Conservation (phyloP, 2,329 filamentous ascomycete species). For the Talaromyces funiculosus region DNA sequence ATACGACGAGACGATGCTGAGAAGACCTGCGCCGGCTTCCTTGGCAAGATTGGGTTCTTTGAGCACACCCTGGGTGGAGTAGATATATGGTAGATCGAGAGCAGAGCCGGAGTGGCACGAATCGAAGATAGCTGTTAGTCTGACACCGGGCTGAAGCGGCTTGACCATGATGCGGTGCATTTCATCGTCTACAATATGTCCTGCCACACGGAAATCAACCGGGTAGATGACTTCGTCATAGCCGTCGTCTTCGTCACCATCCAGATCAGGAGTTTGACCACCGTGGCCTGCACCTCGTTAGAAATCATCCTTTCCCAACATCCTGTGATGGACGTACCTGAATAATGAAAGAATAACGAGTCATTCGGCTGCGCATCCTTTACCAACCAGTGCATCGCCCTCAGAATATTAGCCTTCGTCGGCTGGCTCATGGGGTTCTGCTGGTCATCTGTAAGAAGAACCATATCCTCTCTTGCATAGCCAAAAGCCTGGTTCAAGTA, state of each 20-base stretch:
- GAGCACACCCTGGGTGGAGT: slow-evolving; percentile 62
- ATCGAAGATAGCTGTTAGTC: slow-evolving; percentile 65
- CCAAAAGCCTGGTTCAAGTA: slow-evolving; percentile 86
- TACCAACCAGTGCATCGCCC: slow-evolving; percentile 96
- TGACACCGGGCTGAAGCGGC: slow-evolving; percentile 73
- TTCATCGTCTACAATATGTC: slow-evolving; percentile 72
- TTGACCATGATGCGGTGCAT: slow-evolving; percentile 73
- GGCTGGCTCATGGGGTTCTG: slow-evolving; percentile 97
- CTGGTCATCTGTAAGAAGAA: slow-evolving; percentile 91
- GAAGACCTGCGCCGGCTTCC: slow-evolving; percentile 59
- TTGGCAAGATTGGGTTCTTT: slow-evolving; percentile 65
- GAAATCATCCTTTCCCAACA: not conserved
- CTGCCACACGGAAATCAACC: slow-evolving; percentile 63
- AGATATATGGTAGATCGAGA: slow-evolving; percentile 62
- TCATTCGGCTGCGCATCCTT: slow-evolving; percentile 91
- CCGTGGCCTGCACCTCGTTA: slow-evolving; percentile 55
- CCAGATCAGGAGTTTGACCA: slow-evolving; percentile 66
- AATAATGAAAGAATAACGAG: slow-evolving; percentile 96
- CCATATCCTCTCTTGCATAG: slow-evolving; percentile 95
- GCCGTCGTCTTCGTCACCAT: slow-evolving; percentile 73
- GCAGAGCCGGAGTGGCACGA: slow-evolving; percentile 64
- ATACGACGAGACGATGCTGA: slow-evolving; percentile 68
- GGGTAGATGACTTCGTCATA: slow-evolving; percentile 76
- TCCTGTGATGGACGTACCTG: slow-evolving; percentile 54
- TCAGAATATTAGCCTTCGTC: slow-evolving; percentile 88